Evolutionary conservation across 2,329 filamentous ascomycete genomes (phyloP), one percentile per base, ranked within the genome.

Genomic region (Aspergillus quadrilineatus): DNA sequence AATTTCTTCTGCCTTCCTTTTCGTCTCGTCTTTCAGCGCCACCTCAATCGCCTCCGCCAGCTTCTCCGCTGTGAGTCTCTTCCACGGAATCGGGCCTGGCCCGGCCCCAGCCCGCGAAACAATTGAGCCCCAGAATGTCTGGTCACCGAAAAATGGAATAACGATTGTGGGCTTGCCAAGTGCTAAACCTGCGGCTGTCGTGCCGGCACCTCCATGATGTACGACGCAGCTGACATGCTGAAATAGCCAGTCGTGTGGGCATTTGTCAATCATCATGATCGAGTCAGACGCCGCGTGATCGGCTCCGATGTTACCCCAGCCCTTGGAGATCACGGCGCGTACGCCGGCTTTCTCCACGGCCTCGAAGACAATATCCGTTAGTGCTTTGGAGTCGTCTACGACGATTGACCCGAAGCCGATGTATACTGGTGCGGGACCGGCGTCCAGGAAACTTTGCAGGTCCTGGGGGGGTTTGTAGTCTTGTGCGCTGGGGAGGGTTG

Each of bases 181-280:
- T 15, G 88, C 84, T 59, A 96, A 89, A n/a, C 91, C 91, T 0
- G 90, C 89, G 1, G 91, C 90, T 1, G 90, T 95, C 2, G 91
- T 96, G 15, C 91, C 91, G 7, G 91, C 91, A 56, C 92, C 91
- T 22, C 91, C 92, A 61, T 96, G 91, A 67, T 96, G 92, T 4
- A 94, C 88, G 1, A 96, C 91, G 43, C 85, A 87, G 0, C 89
- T 88, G 1, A 95, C 90, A 37, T 82, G 86, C 61, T 90, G 81
- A 72, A 96, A 96, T 0, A 96, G 76, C 91, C 91, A 96, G 73
- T 96, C 92, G 60, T 96, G 92, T 1, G 91, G 91, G 44, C 87
- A 86, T 66, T 93, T 94, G 9, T 89, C 90, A 37, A 96, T 79
- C 85, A 95, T 90, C 68, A 89, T 90, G 1, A 95, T 85, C 2